phyloP scores from a whole-genome alignment of 208 protist genomes.

The Naegleria fowleri region DNA sequence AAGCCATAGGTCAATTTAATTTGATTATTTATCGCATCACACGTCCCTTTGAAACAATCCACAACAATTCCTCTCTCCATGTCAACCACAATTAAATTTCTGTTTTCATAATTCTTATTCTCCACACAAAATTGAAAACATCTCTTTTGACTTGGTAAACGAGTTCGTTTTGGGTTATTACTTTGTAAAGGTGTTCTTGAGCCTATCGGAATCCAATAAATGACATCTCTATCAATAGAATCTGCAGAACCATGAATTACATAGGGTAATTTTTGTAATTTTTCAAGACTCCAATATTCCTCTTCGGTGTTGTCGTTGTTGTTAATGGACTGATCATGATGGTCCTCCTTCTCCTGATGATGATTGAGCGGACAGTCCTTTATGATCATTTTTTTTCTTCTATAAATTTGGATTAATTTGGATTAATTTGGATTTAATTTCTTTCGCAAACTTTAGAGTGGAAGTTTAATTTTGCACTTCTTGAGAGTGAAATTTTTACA shows the following conservation, averaged over 20 bases:
- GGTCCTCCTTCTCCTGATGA: too few species aligned
- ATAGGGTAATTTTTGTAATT: not conserved
- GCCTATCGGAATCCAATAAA: not conserved
- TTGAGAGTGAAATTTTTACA: too few species aligned
- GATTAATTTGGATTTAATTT: too few species aligned
- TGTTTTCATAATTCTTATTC: not conserved
- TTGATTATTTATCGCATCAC: slow-evolving; percentile 20
- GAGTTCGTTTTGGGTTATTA: not conserved
- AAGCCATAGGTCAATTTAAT: not conserved
- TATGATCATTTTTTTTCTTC: too few species aligned
- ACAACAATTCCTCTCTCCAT: not conserved
- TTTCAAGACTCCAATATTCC: not conserved
- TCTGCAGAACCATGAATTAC: slow-evolving; percentile 6
- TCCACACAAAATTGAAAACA: not conserved
- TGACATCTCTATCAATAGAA: slow-evolving; percentile 17
- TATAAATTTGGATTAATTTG: too few species aligned
- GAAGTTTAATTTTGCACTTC: too few species aligned
- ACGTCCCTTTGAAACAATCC: slow-evolving; percentile 18
- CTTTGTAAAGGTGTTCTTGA: not conserved
- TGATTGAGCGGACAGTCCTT: too few species aligned
- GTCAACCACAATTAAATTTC: not conserved
- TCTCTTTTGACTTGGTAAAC: not conserved
- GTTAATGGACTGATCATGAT: too few species aligned
- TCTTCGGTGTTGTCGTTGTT: not conserved
- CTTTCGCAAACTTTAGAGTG: too few species aligned